These are phyloP conservation scores for Detonula confervacea DNA, from an alignment of 352 stramenopile genomes.

Conservation along the genomic window DNA sequence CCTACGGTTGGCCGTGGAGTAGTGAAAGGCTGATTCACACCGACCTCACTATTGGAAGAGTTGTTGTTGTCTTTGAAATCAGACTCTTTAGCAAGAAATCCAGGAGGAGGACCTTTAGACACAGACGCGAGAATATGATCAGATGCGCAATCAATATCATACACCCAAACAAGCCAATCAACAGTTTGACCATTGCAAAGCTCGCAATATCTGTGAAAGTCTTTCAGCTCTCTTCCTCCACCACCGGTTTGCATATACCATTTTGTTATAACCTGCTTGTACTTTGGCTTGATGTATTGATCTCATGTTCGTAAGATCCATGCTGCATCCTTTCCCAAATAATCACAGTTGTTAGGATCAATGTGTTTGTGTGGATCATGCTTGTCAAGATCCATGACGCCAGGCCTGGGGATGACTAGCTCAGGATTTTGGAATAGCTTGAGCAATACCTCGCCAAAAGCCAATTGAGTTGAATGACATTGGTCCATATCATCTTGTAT, in stretches of 20 bases:
- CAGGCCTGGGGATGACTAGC: not conserved
- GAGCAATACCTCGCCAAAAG: constrained; percentile 3
- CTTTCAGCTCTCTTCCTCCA: not conserved
- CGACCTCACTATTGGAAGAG: too few species aligned
- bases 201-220: constrained; percentile 28
- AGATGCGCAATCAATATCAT: constrained; percentile 5
- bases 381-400: constrained; percentile 10
- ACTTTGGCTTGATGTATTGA: constrained; percentile 16
- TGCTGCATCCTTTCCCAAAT: not conserved
- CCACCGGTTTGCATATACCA: constrained; percentile 47
- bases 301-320: constrained; percentile 2
- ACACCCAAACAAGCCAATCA: constrained; percentile 12
- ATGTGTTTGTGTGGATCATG: constrained; percentile 1
- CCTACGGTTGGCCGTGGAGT: not conserved
- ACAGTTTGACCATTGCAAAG: not conserved
- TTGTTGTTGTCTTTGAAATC: constrained; percentile 1
- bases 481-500: not conserved
- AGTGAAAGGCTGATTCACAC: too few species aligned
- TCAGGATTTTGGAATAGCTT: not conserved
- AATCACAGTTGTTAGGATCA: constrained; percentile 7
- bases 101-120: not conserved
- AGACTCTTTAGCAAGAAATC: constrained; percentile 5
- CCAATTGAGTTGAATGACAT: not conserved
- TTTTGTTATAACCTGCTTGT: constrained; percentile 9
- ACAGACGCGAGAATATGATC: not conserved